These are phyloP conservation scores for Fimicolochytrium jonesii DNA, from an alignment of 192 early-diverging fungal species.

Conservation along the genomic window DNA sequence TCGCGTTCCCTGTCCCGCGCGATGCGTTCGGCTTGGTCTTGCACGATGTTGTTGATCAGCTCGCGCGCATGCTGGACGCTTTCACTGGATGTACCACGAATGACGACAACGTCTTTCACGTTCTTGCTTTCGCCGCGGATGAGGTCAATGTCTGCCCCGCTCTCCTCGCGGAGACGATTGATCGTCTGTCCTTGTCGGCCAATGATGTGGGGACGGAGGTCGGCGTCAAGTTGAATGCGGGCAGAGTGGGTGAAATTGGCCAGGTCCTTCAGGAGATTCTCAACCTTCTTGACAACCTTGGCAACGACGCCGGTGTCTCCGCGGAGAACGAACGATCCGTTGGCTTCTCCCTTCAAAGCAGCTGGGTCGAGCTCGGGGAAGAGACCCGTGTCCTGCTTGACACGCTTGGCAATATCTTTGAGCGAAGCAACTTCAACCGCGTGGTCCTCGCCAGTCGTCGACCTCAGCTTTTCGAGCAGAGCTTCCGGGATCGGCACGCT, in stretches of 20 bases:
- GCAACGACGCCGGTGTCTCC: conserved; percentile 31
- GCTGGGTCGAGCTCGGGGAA: conserved; percentile 23
- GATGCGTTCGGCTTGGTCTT: conserved; percentile 23
- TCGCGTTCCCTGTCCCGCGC: conserved; percentile 22
- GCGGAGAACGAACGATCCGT: conserved; percentile 25
- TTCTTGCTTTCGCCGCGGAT: conserved; percentile 1
- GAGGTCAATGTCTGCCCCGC: conserved; percentile 61
- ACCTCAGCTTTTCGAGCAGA: conserved; percentile 23
- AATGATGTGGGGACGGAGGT: conserved; percentile 61
- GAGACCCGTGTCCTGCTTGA: conserved; percentile 26
- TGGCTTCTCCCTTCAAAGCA: conserved; percentile 16
- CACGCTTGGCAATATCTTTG: conserved; percentile 41
- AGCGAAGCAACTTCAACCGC: conserved; percentile 24
- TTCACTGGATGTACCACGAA: conserved; percentile 24
- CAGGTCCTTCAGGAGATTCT: conserved; percentile 28
- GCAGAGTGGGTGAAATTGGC: conserved; percentile 43
- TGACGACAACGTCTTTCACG: conserved; percentile 25
- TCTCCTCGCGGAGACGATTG: conserved; percentile 60
- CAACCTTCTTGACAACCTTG: conserved; percentile 21
- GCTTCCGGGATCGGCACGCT: conserved; percentile 33
- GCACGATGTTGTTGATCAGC: conserved; percentile 27
- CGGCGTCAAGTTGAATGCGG: conserved; percentile 28
- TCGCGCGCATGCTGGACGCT: conserved; percentile 27
- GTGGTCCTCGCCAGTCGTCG: background rate
- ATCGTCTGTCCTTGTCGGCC: conserved; percentile 72